Base-by-base conservation (phyloP, 2,329 filamentous ascomycete species). In the Endothia cerciana region DNA sequence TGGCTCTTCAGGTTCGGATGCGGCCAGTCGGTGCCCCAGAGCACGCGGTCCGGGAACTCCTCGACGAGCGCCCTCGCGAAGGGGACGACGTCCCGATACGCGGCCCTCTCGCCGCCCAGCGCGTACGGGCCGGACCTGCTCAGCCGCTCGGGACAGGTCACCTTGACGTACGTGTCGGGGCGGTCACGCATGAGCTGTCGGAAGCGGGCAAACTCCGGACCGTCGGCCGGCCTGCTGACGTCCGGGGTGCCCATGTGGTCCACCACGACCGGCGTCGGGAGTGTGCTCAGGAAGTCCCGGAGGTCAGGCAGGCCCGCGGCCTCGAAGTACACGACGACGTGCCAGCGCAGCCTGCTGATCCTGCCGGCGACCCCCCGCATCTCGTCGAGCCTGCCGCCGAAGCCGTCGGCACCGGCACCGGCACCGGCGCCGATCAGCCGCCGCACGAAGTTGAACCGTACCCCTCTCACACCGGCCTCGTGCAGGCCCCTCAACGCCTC, bases 211-310 rank as follows among this genome's bases (percentile, higher is more conserved):
- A 55, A 55, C 13, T 8, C 51, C 2, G 51, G 51, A 28, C 51
- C 51, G 30, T 36, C 30, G 51, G 10, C 30, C 3, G 30, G 51
- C 8, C 5, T 30, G 17, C 28, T 4, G 28, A 55, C 51, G 17
- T 55, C 51, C 5, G 51, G 51, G 8, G 51, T 55, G 51, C 51
- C 51, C 51, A 55, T 55, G 51, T 55, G 51, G 51, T 55, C 51
- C 30, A 55, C 51, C 2, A 55, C 51, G 17, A 55, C 30, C 15
- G 51, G 51, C 17, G 51, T 36, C 17, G 51, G 51, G 22, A 55
- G 51, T 28, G 51, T 30, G 51, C 30, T 15, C 28, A 55, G 30
- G 28, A 55, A 30, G 28, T 10, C 30, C 51, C n/a, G 17, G 28
- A 55, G 51, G 28, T 30, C 51, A 17, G 51, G 51, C 5, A 55